Evolutionary conservation across 768 basidiomycete species (phyloP), one percentile per base, ranked within the genome.

Genomic region (Lentinula aciculospora): DNA sequence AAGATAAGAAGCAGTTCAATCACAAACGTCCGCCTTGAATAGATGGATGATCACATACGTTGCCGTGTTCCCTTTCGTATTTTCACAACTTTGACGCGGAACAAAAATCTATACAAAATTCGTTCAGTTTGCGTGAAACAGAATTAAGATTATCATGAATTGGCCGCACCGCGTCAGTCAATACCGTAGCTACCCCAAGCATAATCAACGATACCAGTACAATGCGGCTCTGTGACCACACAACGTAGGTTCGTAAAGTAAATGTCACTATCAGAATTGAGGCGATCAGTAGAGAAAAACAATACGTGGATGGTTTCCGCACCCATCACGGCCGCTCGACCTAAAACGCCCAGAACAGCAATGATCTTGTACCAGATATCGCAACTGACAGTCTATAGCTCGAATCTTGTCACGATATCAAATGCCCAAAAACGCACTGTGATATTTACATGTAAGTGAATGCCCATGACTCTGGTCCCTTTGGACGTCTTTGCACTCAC

Each of bases 321-420:
- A 69, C 71, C 54, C 45, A 72, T 61, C 17, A 72, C 62, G 13
- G 66, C 68, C 3, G 66, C 62, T 21, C 71, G 57, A 6, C 70
- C 71, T 17, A 69, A 23, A 7, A 72, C 67, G 42, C 70, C 69
- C 21, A 71, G 56, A 3, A 64, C 64, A 13, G 64, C 62, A 32
- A 65, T 64, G 31, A 70, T 58, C 29, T 63, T 63, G 53, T 70
- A 70, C 58, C 66, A 67, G 4, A 60, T 47, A 40, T 67, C 58
- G 54, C 71, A 72, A 47, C 71, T 70, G 40, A 17, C 8, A 39
- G 40, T 15, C 29, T 9, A 9, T 12, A 39, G 23, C 8, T 37
- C 19, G 19, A 15, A 21, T 25, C 27, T 12, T 36, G 47, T 19
- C 12, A 48, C 5, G 15, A n/a, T 28, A 19, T 39, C n/a, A 4